These are phyloP conservation scores for Ustilago curta DNA, from an alignment of 1,284 basidiomycete species.

Conservation along the genomic window DNA sequence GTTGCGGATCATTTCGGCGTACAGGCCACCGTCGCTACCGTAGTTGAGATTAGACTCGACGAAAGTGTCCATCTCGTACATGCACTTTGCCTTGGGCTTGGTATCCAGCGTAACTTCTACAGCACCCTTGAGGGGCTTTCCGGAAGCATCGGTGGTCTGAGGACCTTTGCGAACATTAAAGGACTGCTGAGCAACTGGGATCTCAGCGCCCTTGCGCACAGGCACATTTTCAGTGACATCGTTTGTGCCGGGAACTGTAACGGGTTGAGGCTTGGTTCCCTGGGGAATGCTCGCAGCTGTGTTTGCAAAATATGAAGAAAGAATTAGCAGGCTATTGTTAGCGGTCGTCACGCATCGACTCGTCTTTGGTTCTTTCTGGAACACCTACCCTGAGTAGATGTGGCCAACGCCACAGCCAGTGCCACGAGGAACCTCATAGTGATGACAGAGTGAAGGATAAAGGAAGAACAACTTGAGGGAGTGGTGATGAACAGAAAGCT, in stretches of 20 bases:
- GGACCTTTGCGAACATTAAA: constrained; percentile 14
- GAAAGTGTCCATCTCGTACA: constrained; percentile 56
- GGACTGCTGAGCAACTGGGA: not conserved
- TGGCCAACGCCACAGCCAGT: constrained; percentile 19
- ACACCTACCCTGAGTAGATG: constrained; percentile 24
- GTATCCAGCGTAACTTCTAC: constrained; percentile 20
- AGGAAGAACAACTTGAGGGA: not conserved
- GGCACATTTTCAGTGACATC: not conserved
- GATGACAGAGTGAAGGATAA: not conserved
- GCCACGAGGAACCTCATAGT: constrained; percentile 34
- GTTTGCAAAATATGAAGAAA: not conserved
- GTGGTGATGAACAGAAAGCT: not conserved
- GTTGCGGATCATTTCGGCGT: constrained; percentile 59
- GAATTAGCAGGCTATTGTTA: not conserved
- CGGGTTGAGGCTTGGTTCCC: not conserved
- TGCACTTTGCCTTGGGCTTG: constrained; percentile 40
- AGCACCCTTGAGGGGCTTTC: not conserved
- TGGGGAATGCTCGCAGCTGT: constrained; percentile 13
- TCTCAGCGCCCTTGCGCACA: constrained; percentile 16
- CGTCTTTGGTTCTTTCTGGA: not conserved
- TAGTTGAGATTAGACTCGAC: constrained; percentile 56
- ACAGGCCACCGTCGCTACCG: constrained; percentile 57
- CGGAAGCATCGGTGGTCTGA: constrained; percentile 20
- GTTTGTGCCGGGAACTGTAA: not conserved
- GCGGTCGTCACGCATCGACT: constrained; percentile 11